Conservation (phyloP, 169 alveolate species). For the Eimeria nieschulzi region DNA sequence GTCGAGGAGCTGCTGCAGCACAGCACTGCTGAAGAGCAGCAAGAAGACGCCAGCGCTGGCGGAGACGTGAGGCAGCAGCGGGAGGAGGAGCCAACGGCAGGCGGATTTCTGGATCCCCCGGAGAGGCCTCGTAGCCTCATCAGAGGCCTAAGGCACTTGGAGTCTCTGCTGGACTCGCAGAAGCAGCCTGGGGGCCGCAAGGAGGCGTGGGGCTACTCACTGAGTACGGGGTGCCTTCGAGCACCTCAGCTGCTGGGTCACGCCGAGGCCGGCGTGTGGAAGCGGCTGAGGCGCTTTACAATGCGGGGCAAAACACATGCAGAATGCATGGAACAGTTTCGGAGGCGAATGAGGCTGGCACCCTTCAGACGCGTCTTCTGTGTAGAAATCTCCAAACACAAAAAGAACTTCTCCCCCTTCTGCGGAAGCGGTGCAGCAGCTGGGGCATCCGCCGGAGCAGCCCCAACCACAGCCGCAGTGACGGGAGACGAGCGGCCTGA, state of each 20-base stretch:
- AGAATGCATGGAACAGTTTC: constrained; percentile 26
- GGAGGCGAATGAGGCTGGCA: constrained; percentile 17
- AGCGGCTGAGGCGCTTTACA: not conserved
- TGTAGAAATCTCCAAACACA: not conserved
- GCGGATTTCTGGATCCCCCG: no score
- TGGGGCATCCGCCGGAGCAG: not conserved
- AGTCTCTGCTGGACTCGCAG: no score
- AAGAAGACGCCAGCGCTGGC: not conserved
- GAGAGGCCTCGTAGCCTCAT: no score
- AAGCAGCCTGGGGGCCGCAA: no score
- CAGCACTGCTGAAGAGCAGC: not conserved
- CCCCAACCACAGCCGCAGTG: not conserved
- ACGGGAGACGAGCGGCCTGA: not conserved
- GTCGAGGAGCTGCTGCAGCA: constrained; percentile 4
- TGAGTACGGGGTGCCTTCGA: no score
- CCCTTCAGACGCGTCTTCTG: not conserved
- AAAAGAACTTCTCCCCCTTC: not conserved
- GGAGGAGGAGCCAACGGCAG: not conserved
- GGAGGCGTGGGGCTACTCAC: no score
- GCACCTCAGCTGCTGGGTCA: not conserved
- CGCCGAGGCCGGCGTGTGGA: not conserved
- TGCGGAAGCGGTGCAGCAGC: not conserved
- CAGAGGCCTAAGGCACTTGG: no score
- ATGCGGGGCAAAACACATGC: not conserved
- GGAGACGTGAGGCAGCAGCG: not conserved